Conservation (phyloP, 1,284 basidiomycete genomes). For the Cutaneotrichosporon daszewskae region DNA sequence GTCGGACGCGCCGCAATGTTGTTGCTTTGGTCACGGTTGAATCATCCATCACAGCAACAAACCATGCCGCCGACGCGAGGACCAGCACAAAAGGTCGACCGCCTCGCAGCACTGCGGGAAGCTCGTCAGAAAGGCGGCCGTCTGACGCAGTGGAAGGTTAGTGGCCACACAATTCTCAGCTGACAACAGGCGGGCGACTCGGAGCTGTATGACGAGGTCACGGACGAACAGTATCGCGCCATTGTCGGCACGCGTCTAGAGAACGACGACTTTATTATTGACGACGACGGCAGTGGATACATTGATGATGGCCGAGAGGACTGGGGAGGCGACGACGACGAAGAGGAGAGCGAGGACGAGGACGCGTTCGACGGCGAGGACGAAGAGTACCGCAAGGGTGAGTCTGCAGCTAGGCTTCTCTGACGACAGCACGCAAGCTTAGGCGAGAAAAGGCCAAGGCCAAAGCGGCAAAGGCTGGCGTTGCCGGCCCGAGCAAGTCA, state of each 20-base stretch:
- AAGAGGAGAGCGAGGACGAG: conserved; percentile 46
- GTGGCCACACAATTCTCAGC: conserved; percentile 12
- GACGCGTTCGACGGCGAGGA: conserved; percentile 48
- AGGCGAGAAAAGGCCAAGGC: conserved; percentile 34
- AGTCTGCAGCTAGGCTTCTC: conserved; percentile 9
- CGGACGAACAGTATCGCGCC: conserved; percentile 81
- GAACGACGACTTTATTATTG: conserved; percentile 85
- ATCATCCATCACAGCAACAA: not conserved
- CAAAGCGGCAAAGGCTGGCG: conserved; percentile 20
- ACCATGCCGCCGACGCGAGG: conserved; percentile 4
- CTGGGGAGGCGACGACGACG: conserved; percentile 58
- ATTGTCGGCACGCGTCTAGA: conserved; percentile 83
- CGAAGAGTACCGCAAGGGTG: conserved; percentile 40
- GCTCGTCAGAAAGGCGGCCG: conserved; percentile 49
- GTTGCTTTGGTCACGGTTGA: conserved; percentile 4
- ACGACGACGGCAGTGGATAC: conserved; percentile 89
- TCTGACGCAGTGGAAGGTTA: conserved; percentile 50
- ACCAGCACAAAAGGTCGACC: conserved; percentile 20
- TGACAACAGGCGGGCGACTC: conserved; percentile 54
- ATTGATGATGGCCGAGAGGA: conserved; percentile 95
- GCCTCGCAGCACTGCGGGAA: conserved; percentile 48
- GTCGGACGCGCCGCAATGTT: conserved; percentile 2
- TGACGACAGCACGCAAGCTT: conserved; percentile 30
- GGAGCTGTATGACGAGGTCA: conserved; percentile 84
- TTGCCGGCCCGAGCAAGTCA: too few relatives aligned